Evolutionary conservation across 139 green algal species (phyloP).

Genomic region (Tetratostichococcus sp.): DNA sequence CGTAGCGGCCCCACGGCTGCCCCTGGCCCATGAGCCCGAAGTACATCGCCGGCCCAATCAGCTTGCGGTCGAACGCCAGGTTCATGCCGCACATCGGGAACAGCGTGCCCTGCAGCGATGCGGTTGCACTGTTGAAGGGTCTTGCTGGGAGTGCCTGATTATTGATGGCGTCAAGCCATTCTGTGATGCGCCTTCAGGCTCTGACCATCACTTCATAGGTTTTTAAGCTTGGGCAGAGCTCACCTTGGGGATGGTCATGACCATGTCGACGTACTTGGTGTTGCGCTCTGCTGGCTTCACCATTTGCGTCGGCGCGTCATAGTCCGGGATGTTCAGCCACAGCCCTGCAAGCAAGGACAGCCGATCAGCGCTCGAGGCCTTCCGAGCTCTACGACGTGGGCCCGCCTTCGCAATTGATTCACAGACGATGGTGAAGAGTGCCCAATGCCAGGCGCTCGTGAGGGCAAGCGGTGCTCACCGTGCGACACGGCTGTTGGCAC

Average conservation of each 20-base stretch:
- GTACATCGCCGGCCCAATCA: slow-evolving; percentile 95
- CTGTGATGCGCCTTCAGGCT: too few species aligned
- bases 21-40: slow-evolving; percentile 97
- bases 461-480: slow-evolving; percentile 19
- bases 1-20: slow-evolving; percentile 92
- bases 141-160: too few species aligned
- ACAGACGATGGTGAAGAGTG: too few species aligned
- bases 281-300: slow-evolving; percentile 96
- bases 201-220: too few species aligned
- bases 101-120: slow-evolving; percentile 63
- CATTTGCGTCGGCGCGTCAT: slow-evolving; percentile 96
- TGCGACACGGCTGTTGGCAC: slow-evolving; percentile 88
- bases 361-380: too few species aligned
- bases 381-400: too few species aligned
- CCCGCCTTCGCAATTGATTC: too few species aligned
- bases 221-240: too few species aligned
- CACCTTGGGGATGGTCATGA: slow-evolving; percentile 92
- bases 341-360: slow-evolving; percentile 47
- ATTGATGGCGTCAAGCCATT: too few species aligned
- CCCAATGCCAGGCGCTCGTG: neutral
- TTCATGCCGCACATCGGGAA: slow-evolving; percentile 99
- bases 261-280: slow-evolving; percentile 87
- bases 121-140: too few species aligned
- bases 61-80: slow-evolving; percentile 85
- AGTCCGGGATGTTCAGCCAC: slow-evolving; percentile 98